Percentiles rank a stretch among this genome's conserved stretches.
Conservation (phyloP, 2,329 filamentous ascomycete genomes). For the Botrytis aclada region DNA sequence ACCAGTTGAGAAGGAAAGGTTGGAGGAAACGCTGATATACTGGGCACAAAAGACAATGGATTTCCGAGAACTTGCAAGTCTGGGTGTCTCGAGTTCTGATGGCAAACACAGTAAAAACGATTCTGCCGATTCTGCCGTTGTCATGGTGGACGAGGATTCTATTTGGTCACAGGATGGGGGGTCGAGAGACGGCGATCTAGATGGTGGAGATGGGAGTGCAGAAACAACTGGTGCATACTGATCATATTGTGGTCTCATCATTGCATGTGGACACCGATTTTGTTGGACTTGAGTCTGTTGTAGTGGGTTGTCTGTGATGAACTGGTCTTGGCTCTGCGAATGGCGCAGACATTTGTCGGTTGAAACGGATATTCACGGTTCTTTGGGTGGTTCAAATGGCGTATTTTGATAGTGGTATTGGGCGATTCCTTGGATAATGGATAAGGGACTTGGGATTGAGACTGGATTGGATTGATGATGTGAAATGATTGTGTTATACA, state of each 20-base stretch:
- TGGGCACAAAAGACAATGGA: slow-evolving; percentile 22
- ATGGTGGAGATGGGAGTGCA: neutral
- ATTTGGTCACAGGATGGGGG: neutral
- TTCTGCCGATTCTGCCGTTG: neutral
- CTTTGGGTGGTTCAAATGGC: neutral
- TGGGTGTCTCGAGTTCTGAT: neutral
- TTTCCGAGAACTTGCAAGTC: neutral
- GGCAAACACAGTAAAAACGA: neutral
- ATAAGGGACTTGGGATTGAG: neutral
- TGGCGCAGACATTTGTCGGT: neutral
- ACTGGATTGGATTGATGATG: neutral
- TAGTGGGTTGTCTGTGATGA: neutral
- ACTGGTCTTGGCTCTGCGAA: neutral
- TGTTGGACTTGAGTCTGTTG: neutral
- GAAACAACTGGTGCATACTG: neutral
- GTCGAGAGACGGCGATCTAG: neutral
- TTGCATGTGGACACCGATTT: neutral
- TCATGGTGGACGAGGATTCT: neutral
- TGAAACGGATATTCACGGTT: neutral
- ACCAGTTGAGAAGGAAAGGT: slow-evolving; percentile 40
- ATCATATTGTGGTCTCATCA: neutral
- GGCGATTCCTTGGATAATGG: neutral
- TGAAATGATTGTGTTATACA: neutral
- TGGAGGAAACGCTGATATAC: slow-evolving; percentile 32
- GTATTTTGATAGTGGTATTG: neutral